Evolutionary conservation across 2,329 filamentous ascomycete species (phyloP), one percentile per base, ranked within the genome.

Genomic region (Cryphonectria naterciae): DNA sequence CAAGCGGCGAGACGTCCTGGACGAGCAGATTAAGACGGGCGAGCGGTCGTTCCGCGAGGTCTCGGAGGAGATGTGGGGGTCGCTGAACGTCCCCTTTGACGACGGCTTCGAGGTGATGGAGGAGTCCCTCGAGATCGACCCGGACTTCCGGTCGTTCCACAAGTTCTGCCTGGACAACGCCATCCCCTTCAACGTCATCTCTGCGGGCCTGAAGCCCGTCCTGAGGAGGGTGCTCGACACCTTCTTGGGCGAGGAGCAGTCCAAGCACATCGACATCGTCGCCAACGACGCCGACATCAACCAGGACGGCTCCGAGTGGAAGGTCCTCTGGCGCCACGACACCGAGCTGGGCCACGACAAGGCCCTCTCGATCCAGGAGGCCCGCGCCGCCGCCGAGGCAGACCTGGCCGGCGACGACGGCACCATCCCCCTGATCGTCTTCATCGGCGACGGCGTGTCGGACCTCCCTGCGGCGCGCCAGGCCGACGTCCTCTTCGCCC

Each of bases 61-160:
- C n/a, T 91, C 89, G 0, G 89, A 92, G 74, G 90, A 92, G 78
- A 91, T 92, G 87, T 92, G 90, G 88, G 87, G 86, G 10, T 91
- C 89, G 0, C 81, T 92, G 11, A 84, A 88, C 72, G 85, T 92
- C 0, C 89, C 89, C 1, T 92, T 92, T 76, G 89, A 91, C 35
- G 87, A 91, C 73, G 90, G 89, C 19, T 92, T 92, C 80, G 83
- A 87, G 68, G 82, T 91, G 41, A 90, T 92, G 86, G 84, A 89
- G 75, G 81, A 87, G 64, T 83, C 83, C 0, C 84, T 92, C 39
- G 85, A 90, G 43, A 89, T 92, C 69, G 90, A 92, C 75, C 84
- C 85, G 0, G 88, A 87, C 73, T 92, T 92, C 80, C 82, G 85
- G 61, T 81, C 82, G 61, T 92, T 92, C 81, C 89, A 92, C 80